Conservation (phyloP, 2,329 filamentous ascomycete species). For the Ophidiomyces ophidiicola region DNA sequence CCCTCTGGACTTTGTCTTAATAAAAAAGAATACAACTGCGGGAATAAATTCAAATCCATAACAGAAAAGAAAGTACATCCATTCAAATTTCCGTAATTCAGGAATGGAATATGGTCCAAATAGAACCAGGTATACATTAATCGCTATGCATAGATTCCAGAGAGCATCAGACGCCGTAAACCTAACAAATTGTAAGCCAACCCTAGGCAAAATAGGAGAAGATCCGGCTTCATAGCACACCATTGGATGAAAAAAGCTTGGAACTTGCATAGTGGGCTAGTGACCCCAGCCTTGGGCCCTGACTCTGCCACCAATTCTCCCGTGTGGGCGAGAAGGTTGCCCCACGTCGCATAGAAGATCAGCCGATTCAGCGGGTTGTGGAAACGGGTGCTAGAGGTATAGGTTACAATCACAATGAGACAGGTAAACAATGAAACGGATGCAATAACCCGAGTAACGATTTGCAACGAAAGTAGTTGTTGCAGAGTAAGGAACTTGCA, state of each 20-base stretch:
- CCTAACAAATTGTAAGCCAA: constrained; percentile 35
- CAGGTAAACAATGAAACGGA: constrained; percentile 16
- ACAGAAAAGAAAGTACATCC: constrained; percentile 55
- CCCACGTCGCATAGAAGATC: constrained; percentile 71
- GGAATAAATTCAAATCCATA: constrained; percentile 64
- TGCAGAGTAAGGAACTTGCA: neutral
- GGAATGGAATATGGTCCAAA: constrained; percentile 58
- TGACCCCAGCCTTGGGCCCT: constrained; percentile 40
- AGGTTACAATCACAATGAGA: constrained; percentile 18
- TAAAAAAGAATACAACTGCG: constrained; percentile 54
- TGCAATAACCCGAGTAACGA: constrained; percentile 11
- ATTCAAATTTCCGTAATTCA: constrained; percentile 54
- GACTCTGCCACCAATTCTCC: constrained; percentile 60
- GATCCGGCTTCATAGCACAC: constrained; percentile 39
- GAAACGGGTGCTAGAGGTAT: constrained; percentile 16
- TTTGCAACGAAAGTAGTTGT: neutral
- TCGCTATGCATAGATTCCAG: constrained; percentile 71
- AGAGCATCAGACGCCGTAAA: constrained; percentile 65
- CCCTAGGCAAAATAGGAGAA: neutral
- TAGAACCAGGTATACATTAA: constrained; percentile 73
- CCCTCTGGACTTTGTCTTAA: constrained; percentile 42
- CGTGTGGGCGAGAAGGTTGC: constrained; percentile 66
- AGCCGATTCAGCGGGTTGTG: constrained; percentile 55
- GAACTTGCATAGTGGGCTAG: constrained; percentile 55
- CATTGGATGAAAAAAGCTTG: constrained; percentile 74